A percentile compares a stretch with the other conserved stretches of the same genome.
Evolutionary conservation across 2,329 filamentous ascomycete genomes (phyloP).

Genomic region (Calonectria honghensis): DNA sequence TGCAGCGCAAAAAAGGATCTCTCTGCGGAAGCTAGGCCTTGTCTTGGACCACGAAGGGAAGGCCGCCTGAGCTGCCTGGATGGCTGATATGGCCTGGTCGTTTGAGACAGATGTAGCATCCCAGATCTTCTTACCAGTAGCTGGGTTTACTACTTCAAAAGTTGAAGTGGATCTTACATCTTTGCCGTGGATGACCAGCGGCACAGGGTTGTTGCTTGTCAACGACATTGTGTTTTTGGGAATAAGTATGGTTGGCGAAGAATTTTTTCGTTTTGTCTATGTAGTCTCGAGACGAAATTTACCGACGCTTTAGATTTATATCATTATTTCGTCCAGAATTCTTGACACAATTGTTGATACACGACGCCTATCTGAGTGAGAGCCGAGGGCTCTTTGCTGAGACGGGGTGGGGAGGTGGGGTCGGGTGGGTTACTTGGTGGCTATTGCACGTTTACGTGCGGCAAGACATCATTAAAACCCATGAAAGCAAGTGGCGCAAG

Average conservation of each 20-base stretch:
- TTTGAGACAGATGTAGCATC: slow-evolving; percentile 74
- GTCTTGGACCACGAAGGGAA: slow-evolving; percentile 80
- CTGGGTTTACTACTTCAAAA: slow-evolving; percentile 74
- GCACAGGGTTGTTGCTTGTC: slow-evolving; percentile 48
- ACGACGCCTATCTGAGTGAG: background rate
- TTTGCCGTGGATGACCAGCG: slow-evolving; percentile 64
- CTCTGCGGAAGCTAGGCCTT: slow-evolving; percentile 76
- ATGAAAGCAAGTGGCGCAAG: background rate
- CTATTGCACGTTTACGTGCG: background rate
- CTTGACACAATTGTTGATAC: background rate
- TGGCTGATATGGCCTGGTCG: slow-evolving; percentile 70
- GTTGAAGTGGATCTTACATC: slow-evolving; percentile 66
- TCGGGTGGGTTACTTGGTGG: background rate
- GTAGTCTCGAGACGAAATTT: background rate
- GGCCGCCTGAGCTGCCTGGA: slow-evolving; percentile 74
- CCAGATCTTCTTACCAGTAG: slow-evolving; percentile 69
- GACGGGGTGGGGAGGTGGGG: background rate
- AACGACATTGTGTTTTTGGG: background rate
- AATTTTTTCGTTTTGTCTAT: background rate
- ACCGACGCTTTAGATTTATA: background rate
- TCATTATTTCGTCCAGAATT: background rate
- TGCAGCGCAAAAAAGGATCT: slow-evolving; percentile 81
- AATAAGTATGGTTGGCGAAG: background rate
- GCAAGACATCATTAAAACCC: background rate
- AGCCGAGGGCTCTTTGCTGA: background rate